A percentile compares a stretch with the other conserved stretches of the same genome.
Evolutionary conservation across 108 stramenopile species (phyloP).

Genomic region (Epithemia pelagica): DNA sequence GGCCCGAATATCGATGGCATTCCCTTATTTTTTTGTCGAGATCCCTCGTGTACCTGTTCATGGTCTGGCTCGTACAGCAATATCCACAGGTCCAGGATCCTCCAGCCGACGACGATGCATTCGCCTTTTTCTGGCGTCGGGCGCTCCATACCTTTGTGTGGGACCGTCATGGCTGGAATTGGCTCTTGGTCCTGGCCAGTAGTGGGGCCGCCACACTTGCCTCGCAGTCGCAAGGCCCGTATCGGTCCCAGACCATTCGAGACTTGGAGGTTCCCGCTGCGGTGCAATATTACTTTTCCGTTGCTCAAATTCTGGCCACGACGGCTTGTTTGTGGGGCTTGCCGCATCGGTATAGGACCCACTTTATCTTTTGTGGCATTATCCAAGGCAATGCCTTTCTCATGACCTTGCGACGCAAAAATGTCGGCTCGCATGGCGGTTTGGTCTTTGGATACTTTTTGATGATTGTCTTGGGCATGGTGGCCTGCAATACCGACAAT

Average conservation of each 20-base stretch:
- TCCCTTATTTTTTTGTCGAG: slow-evolving; percentile 11
- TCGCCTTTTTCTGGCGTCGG: background rate
- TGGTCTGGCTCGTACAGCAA: background rate
- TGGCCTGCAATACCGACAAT: background rate
- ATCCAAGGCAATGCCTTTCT: slow-evolving; percentile 15
- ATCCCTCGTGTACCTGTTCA: background rate
- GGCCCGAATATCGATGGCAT: slow-evolving; percentile 12
- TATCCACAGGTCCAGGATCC: no score
- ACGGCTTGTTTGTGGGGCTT: slow-evolving; percentile 1
- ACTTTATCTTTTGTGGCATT: slow-evolving; percentile 1
- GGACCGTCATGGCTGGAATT: background rate
- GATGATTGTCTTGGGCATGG: slow-evolving; percentile 5
- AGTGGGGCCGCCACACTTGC: background rate
- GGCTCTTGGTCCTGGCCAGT: background rate
- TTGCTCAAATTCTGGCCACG: slow-evolving; percentile 5
- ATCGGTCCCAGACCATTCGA: slow-evolving; percentile 1
- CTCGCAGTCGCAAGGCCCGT: background rate
- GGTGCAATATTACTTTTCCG: slow-evolving; percentile 10
- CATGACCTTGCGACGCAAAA: slow-evolving; percentile 17
- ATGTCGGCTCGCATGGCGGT: slow-evolving; percentile 3
- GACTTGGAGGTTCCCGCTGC: background rate
- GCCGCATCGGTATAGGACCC: slow-evolving; percentile 2
- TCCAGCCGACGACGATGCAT: no score
- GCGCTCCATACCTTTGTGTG: background rate
- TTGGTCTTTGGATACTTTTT: slow-evolving; percentile 1